Evolutionary conservation across 805 yeast species (phyloP), one percentile per base, ranked within the genome.

Genomic region (Naumovozyma baii): DNA sequence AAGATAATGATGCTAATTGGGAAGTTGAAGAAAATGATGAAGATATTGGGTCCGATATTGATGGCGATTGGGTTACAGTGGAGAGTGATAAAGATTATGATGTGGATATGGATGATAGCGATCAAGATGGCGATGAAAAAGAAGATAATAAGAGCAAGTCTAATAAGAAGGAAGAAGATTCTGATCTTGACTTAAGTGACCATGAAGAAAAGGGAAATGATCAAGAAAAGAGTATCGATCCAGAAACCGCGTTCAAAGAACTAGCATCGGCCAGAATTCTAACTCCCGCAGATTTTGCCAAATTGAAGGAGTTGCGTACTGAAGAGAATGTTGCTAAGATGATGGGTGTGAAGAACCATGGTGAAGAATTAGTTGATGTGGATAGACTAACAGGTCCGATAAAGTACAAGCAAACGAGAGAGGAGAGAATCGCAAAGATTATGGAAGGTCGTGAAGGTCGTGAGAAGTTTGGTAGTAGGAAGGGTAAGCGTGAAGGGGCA

Each of bases 281-380:
- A 50, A 92, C 99, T 0, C 98, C 99, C 17, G 96, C 97, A 1
- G 99, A 92, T 68, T 92, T 88, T 59, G 95, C 95, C 46, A 90
- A 90, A 64, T 71, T 92, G 52, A 90, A 90, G 54, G 96, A 92
- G 62, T 73, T 92, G 52, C 76, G 78, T 55, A 70, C 76, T 14
- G 79, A 83, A 61, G 95, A 95, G 3, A 96, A 96, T 49, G 72
- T 88, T 36, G 83, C 83, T 39, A 83, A 83, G 61, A 58, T 80
- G 22, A 67, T 87, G 76, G 88, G 90, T 32, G 66, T 67, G 36
- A 69, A 57, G 34, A 79, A 83, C 55, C 61, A 57, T 34, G 78
- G 83, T 56, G 97, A 92, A 62, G 96, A 90, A 37, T 70, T 73
- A 38, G 94, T 92, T 46, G 96, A 90, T 49, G 82, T 90, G 2